Base-by-base conservation (phyloP, 768 basidiomycete genomes). In the Boletus eberwhitei region DNA sequence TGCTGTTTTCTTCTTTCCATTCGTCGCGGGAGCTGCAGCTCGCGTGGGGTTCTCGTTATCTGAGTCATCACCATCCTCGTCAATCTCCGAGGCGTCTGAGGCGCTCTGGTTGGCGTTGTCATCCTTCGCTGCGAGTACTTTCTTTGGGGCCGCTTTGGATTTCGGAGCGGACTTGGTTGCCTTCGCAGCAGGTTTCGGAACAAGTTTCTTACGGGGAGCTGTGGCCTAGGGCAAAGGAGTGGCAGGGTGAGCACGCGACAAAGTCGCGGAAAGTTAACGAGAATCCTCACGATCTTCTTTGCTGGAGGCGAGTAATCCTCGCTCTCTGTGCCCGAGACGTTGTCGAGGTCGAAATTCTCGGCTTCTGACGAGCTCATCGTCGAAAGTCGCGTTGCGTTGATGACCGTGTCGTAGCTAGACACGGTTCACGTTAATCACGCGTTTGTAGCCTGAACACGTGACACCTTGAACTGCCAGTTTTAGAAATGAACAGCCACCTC, bases 1-100 rank as follows among this genome's bases (percentile, higher is more conserved):
- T 2, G 90, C 91, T 13, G 85, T 89, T 76, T 96, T 96, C 75
- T 89, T 87, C 76, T 88, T 89, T 51, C 69, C 66, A 7, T 73
- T 75, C 16, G 70, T 52, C 8, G 61, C 66, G 50, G 58, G 5
- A 68, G 67, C 40, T 56, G 60, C 40, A 58, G 57, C 44, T 29
- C 67, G 64, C 19, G 59, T 64, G 26, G 63, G 64, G 24, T 74
- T 74, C 57, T 75, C 73, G 47, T 76, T 74, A 22, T 75, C 75
- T 48, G 70, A 76, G 55, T 75, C 64, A 41, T 56, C 68, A 36
- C 65, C 71, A n/a, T 60, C 66, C 29, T 67, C 67, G 54, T 77
- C 79, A 22, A 76, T 65, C 16, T 77, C 78, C 50, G 75, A 70
- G 42, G 64, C 68, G 64, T 77, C 78, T 50, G 75, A 69, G 41